phyloP scores from a whole-genome alignment of 768 basidiomycete genomes.

The Ramaria rubella region DNA sequence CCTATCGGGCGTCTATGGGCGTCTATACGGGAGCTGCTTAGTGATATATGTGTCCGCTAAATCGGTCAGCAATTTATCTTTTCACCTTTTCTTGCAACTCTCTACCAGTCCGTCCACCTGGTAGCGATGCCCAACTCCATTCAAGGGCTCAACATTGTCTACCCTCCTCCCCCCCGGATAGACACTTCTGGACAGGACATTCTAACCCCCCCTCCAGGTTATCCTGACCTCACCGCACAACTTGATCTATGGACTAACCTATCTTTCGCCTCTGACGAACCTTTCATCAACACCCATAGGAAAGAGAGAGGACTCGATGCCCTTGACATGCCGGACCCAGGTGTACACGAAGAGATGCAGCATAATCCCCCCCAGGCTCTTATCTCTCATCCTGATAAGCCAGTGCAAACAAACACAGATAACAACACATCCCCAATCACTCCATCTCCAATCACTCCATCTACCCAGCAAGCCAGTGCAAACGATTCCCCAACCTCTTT shows the following conservation, averaged over 20 bases:
- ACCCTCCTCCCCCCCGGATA: conserved; percentile 38
- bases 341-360: not conserved
- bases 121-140: conserved; percentile 22
- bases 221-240: conserved; percentile 70
- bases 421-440: conserved; percentile 26
- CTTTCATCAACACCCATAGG: conserved; percentile 29
- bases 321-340: not conserved
- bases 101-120: no score
- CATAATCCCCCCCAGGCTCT: conserved; percentile 25
- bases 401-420: not conserved
- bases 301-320: conserved; percentile 11
- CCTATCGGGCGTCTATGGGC: not conserved
- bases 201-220: conserved; percentile 48
- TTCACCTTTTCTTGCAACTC: no score
- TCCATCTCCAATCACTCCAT: conserved; percentile 31
- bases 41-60: no score
- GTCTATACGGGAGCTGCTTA: no score
- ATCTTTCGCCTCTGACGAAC: conserved; percentile 71
- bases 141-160: conserved; percentile 77
- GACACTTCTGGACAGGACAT: conserved; percentile 44
- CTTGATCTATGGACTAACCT: conserved; percentile 83
- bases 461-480: conserved; percentile 24
- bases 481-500: conserved; percentile 17
- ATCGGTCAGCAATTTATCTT: no score
- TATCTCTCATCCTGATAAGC: conserved; percentile 41